These are phyloP conservation scores for Cryptococcus hybrid DNA, from an alignment of 1,284 basidiomycete genomes.

Conservation along the genomic window DNA sequence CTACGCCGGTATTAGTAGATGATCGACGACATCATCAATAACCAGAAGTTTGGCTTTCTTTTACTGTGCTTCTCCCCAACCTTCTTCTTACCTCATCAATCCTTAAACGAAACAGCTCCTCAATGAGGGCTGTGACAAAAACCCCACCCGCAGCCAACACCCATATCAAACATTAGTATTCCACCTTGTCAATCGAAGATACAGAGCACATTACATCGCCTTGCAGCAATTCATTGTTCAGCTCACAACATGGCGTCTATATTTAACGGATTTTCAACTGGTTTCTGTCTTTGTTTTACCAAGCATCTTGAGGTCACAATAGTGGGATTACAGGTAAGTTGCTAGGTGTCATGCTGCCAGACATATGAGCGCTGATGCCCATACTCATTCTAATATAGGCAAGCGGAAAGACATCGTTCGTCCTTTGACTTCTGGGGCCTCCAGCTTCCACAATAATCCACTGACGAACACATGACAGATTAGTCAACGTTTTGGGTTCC, in stretches of 20 bases:
- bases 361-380: not conserved
- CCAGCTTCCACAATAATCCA: not conserved
- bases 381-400: constrained; percentile 55
- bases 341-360: not conserved
- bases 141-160: no score
- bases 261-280: constrained; percentile 62
- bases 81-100: no score
- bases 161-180: no score
- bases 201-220: no score
- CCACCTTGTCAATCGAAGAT: no score
- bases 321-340: constrained; percentile 79
- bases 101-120: no score
- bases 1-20: no score
- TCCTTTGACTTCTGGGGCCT: not conserved
- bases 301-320: constrained; percentile 90
- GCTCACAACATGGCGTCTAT: constrained; percentile 58
- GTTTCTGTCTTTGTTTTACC: constrained; percentile 65
- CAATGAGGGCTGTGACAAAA: no score
- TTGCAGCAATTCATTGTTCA: no score
- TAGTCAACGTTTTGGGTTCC: constrained; percentile 84
- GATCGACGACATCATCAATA: no score
- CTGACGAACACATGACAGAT: constrained; percentile 16
- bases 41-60: no score
- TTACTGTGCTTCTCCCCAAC: no score
- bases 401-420: constrained; percentile 84